phyloP scores from a whole-genome alignment of 2,329 filamentous ascomycete genomes.

The Sporothrix phasma region DNA sequence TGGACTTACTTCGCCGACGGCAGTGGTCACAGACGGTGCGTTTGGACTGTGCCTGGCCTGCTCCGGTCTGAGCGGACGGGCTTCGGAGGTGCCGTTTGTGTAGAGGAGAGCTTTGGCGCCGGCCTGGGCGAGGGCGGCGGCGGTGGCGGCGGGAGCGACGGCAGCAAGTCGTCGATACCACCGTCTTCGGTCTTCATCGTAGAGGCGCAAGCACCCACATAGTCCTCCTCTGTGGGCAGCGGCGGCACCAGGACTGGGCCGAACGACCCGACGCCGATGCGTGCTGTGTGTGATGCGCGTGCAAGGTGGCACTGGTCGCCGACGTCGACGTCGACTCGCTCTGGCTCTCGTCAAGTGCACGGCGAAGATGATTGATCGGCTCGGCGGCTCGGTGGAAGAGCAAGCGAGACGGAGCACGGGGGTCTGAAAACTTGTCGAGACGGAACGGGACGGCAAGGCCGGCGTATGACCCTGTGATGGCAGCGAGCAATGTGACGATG shows the following conservation, averaged over 20 bases:
- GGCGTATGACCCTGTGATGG: background rate
- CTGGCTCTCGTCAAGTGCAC: background rate
- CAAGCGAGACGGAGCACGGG: constrained; percentile 1
- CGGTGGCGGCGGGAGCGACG: constrained; percentile 14
- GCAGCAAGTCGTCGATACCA: constrained; percentile 15
- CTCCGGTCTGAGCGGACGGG: background rate
- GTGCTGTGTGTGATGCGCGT: background rate
- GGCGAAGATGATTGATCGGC: background rate
- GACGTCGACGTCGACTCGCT: background rate
- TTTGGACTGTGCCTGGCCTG: constrained; percentile 19
- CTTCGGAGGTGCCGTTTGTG: background rate
- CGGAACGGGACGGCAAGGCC: background rate
- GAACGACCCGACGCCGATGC: constrained; percentile 6
- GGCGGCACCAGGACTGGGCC: constrained; percentile 5
- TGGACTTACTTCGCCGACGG: constrained; percentile 31
- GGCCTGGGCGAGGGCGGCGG: constrained; percentile 1
- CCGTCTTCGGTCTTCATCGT: constrained; percentile 21
- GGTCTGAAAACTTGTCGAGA: background rate
- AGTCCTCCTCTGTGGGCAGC: constrained; percentile 4
- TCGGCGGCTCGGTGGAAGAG: constrained; percentile 11
- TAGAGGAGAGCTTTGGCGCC: background rate
- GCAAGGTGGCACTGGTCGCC: too few species aligned
- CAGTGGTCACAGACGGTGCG: constrained; percentile 38
- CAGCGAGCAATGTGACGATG: background rate
- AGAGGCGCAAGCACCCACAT: constrained; percentile 12